phyloP scores from a whole-genome alignment of 495 filamentous ascomycete species.

The Penicillium steckii region DNA sequence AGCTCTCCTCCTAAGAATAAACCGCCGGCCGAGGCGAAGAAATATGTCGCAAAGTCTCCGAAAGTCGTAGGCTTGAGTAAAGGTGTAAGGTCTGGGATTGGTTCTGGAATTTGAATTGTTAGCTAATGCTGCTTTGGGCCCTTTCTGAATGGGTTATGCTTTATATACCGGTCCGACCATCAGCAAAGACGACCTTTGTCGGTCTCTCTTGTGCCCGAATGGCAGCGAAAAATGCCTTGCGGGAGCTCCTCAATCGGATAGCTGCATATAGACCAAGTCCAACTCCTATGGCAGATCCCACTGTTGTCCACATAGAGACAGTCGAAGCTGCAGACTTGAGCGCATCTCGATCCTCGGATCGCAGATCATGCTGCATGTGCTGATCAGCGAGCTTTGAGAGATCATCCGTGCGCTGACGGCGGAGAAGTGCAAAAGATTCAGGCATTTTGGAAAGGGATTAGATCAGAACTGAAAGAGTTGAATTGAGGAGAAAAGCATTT shows the following conservation, averaged over 20 bases:
- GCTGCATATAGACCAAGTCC: conserved; percentile 58
- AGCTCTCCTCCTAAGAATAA: conserved; percentile 64
- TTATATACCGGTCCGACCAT: conserved; percentile 54
- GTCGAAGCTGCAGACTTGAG: conserved; percentile 53
- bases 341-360: conserved; percentile 55
- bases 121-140: not conserved
- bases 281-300: conserved; percentile 61
- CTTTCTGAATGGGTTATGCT: not conserved
- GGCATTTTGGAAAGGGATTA: not conserved
- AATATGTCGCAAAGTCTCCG: conserved; percentile 62
- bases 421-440: conserved; percentile 56
- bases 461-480: not conserved
- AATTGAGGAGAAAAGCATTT: not conserved
- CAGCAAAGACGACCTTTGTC: conserved; percentile 58
- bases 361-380: conserved; percentile 63
- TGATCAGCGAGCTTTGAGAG: conserved; percentile 59
- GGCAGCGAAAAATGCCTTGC: conserved; percentile 55
- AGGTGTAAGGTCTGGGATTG: conserved; percentile 59
- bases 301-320: conserved; percentile 49
- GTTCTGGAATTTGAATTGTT: conserved; percentile 38
- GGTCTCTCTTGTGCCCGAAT: conserved; percentile 60
- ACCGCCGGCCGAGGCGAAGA: conserved; percentile 60
- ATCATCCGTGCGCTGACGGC: conserved; percentile 51
- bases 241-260: conserved; percentile 52
- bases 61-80: conserved; percentile 54